Evolutionary conservation across 2,329 filamentous ascomycete genomes (phyloP), one percentile per base, ranked within the genome.

Genomic region (Fusarium tricinctum): DNA sequence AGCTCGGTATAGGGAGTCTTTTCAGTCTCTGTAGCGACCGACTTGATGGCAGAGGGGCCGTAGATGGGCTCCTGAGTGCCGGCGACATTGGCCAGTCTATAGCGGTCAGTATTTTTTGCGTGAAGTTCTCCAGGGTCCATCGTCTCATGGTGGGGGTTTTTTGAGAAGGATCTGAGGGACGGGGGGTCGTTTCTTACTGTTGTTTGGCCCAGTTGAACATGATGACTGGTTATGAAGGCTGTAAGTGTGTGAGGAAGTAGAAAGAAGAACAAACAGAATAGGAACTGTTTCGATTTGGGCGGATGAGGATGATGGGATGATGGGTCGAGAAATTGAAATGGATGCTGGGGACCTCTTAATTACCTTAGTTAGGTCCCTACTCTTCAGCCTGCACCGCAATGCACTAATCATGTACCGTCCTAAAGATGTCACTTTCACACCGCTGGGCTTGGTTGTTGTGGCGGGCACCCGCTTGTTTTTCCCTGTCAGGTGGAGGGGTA

Each of bases 171-270:
- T 39, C 20, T 54, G 49, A 58, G 47, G 40, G 61, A 28, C 8
- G 26, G 47, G 46, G 52, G 54, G 26, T 32, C 19, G 23, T 46
- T 69, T 68, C 92, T 82, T 85, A 96, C 93, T 91, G 89, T 82
- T 95, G 91, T 83, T 97, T 96, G 74, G 94, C 91, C 94, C 94
- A 97, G 85, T 93, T 96, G 85, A 97, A 94, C 90, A 93, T 96
- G 80, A 77, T 86, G 79, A 73, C 33, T 60, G 47, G 39, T 15
- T 39, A 30, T 46, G 22, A 28, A 23, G 46, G 38, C 59, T 35
- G 30, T 42, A 19, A 12, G 40, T 43, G 51, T n/a, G 20, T 19
- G 40, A 46, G 38, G 33, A 26, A 40, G 39, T 30, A 57, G 38
- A 51, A 20, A 42, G 20, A 40, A 53, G 35, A 46, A 17, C 49